Evolutionary conservation across 1,139 yeast genomes (phyloP), one percentile per base, ranked within the genome.

Genomic region (Saccharomyces hybrid): DNA sequence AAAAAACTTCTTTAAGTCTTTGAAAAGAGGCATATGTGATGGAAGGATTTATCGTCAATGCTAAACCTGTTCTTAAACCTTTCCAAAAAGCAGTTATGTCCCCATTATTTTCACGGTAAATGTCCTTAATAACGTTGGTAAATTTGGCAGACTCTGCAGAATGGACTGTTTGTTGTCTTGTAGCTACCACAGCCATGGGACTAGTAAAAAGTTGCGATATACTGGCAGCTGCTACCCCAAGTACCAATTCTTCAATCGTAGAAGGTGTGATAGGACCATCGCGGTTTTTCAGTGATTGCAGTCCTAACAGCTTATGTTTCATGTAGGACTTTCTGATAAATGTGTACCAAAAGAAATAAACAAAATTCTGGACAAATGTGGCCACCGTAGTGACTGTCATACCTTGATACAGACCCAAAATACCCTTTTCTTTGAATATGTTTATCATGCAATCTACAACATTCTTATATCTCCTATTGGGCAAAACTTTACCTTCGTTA

Each of bases 311-410:
- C 59, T 79, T 69, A 47, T 79, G 59, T 55, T 72, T 73, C 58
- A 78, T 75, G 67, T 85, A 86, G 25, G 80, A 71, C 56, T 80
- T 78, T 60, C 88, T 80, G 28, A 88, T 84, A 49, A 86, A 73
- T 3, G 93, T 84, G 70, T 88, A 88, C 95, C 95, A 88, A 72
- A 82, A 88, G 70, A 88, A 89, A 72, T 88, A 88, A 38, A 90
- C 84, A 68, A 88, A 88, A 65, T 86, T 87, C 65, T 87, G 89
- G 3, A 88, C 82, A 2, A 93, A 93, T 5, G 85, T 80, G 2
- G 93, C 91, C 46, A 85, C 67, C 47, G 88, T 74, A 1, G 89
- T 81, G 1, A 93, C 84, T 4, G 82, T 74, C 51, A 88, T 71
- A 0, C 96, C 96, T 60, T 80, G 82, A 72, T 88, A 88, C 71